Base-by-base conservation (phyloP, 2,329 filamentous ascomycete genomes). In the Phyllosticta citrichinensis region DNA sequence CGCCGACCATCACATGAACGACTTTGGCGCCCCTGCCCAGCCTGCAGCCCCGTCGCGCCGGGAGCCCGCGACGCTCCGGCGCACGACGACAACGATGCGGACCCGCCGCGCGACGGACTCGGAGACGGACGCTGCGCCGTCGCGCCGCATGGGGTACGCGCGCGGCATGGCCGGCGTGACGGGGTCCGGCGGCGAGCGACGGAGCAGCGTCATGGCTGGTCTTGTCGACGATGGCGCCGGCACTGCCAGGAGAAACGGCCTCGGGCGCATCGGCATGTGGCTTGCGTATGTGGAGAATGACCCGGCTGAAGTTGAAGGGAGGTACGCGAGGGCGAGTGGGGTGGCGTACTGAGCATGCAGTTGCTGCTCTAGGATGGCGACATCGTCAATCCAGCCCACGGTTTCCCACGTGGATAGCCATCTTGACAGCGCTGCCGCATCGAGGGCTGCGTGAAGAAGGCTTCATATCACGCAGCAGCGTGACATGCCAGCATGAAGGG, bases 1-100 rank as follows among this genome's bases (percentile, higher is more conserved):
- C 12, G 76, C 77, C 1, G 77, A 75, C 14, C 83, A 87, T 66
- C 83, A 84, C 66, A 80, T 85, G 78, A 85, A 85, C 62, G 82
- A 87, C 5, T 75, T 73, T 61, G 64, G 57, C 17, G 24, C 40
- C 2, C 57, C 57, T 52, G 27, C 57, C 9, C 40, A 47, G 40
- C 40, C 40, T 3, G 40, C 40, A 12, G 22, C 22, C 22, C 22
- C 22, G 22, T 40, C 12, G 17, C 40, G 40, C 55, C n/a, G 57
- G 58, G 27, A 77, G 83, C 63, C 86, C 83, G 62, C 68, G 78
- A 17, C 67, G 67, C 20, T 68, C 68, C 56, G 57, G 17, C 57
- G 57, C 35, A 14, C 35, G 19, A 54, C 64, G 68, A 52, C 65
- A 3, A 22, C 22, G 68, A 53, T 68, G 70, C 19, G 70, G 71